phyloP scores from a whole-genome alignment of 805 yeast species.

The Ogataea paraovalis region DNA sequence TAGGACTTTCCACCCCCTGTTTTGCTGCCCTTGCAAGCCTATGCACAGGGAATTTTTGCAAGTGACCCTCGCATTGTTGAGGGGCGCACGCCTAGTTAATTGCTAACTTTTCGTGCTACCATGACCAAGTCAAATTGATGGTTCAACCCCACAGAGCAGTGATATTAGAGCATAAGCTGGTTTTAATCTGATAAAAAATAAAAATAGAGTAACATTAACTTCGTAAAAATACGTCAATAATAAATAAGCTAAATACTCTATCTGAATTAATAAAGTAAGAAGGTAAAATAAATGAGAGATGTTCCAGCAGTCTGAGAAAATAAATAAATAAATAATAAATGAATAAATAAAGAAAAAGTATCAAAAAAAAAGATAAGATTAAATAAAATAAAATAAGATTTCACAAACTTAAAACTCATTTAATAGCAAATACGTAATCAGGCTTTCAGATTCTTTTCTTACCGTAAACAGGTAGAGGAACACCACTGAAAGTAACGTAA shows the following conservation, averaged over 20 bases:
- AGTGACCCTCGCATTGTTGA: too few relatives aligned
- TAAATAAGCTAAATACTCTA: too few relatives aligned
- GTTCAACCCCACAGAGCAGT: too few relatives aligned
- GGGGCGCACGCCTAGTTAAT: too few relatives aligned
- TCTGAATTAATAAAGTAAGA: background rate
- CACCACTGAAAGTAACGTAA: slow-evolving; percentile 40
- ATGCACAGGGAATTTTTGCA: too few relatives aligned
- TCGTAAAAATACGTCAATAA: too few relatives aligned
- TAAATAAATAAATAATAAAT: background rate
- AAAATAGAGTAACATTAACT: too few relatives aligned
- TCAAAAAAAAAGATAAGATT: background rate
- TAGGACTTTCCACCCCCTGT: background rate
- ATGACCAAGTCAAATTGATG: too few relatives aligned
- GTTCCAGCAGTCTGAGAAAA: background rate
- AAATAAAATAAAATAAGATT: background rate
- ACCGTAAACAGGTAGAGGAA: slow-evolving; percentile 29
- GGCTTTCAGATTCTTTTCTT: slow-evolving; percentile 2
- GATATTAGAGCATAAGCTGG: too few relatives aligned
- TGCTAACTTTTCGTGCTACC: too few relatives aligned
- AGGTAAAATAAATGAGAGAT: background rate
- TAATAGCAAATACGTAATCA: background rate
- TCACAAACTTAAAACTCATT: background rate
- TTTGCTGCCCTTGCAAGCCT: too few relatives aligned
- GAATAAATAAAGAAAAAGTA: background rate
- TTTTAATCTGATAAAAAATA: too few relatives aligned